Conservation (phyloP, 139 green algal species). For the Chlorella sp. region DNA sequence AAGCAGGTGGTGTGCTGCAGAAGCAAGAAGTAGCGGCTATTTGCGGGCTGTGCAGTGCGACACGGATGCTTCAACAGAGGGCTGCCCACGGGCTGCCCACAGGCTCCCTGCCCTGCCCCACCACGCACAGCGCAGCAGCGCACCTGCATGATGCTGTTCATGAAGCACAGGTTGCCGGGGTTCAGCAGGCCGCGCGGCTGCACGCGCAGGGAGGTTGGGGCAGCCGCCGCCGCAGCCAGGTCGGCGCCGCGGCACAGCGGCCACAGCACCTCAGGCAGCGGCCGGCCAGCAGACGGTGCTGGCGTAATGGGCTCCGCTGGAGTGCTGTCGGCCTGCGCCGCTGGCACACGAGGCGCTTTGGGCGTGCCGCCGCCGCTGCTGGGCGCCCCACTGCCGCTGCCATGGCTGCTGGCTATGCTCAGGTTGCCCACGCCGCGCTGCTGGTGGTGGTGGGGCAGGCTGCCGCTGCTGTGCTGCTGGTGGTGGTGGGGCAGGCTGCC, state of each 20-base stretch:
- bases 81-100: too few relatives aligned
- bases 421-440: not conserved
- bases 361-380: not conserved
- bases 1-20: not conserved
- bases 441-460: not conserved
- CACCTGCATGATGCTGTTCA: conserved; percentile 78
- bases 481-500: not conserved
- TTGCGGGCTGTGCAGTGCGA: not conserved
- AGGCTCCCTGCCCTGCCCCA: not conserved
- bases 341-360: not conserved
- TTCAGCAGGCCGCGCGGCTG: conserved; percentile 76
- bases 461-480: conserved; percentile 4
- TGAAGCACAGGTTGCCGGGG: conserved; percentile 87
- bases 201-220: conserved; percentile 5
- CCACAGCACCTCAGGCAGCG: not conserved
- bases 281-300: not conserved
- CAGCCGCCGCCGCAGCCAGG: not conserved
- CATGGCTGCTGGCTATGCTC: not conserved
- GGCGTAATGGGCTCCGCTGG: not conserved
- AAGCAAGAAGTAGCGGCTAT: not conserved
- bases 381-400: not conserved
- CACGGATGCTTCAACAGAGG: too few relatives aligned
- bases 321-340: too few relatives aligned
- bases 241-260: conserved; percentile 16
- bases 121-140: not conserved